A percentile compares a stretch with the other conserved stretches of the same genome.
Evolutionary conservation across 2,329 filamentous ascomycete genomes (phyloP).

Genomic region (Venturia asperata): DNA sequence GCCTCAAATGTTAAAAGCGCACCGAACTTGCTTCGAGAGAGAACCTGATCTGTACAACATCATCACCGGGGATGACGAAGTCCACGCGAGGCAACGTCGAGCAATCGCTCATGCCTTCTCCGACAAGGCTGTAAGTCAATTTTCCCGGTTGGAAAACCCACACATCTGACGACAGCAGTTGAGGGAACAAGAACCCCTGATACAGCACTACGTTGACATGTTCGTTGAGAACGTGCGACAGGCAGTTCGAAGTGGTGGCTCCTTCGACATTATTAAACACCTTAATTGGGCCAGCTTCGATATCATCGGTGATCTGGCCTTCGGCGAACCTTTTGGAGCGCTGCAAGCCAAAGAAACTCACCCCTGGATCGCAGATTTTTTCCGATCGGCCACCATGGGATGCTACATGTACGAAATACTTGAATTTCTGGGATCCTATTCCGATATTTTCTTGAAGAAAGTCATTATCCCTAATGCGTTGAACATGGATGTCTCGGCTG

Average conservation of each 20-base stretch:
- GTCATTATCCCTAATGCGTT: neutral
- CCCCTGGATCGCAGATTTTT: neutral
- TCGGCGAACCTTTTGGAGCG: slow-evolving; percentile 78
- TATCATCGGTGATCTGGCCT: slow-evolving; percentile 58
- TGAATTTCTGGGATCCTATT: neutral
- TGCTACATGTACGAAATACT: slow-evolving; percentile 25
- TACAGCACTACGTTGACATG: slow-evolving; percentile 30
- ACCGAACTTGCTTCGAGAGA: neutral
- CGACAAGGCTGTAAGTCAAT: slow-evolving; percentile 28
- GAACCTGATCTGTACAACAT: neutral
- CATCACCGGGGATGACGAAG: slow-evolving; percentile 19
- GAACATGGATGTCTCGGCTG: slow-evolving; percentile 22
- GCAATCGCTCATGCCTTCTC: slow-evolving; percentile 43
- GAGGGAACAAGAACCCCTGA: slow-evolving; percentile 33
- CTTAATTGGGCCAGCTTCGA: slow-evolving; percentile 60
- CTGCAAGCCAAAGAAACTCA: slow-evolving; percentile 54
- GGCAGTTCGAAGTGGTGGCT: neutral
- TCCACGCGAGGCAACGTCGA: slow-evolving; percentile 40
- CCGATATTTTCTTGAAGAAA: neutral
- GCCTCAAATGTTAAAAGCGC: neutral
- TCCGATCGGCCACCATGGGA: neutral
- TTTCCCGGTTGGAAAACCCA: too few relatives aligned
- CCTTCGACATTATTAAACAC: neutral
- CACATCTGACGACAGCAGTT: slow-evolving; percentile 22
- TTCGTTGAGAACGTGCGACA: slow-evolving; percentile 27